phyloP scores from a whole-genome alignment of 768 basidiomycete genomes.

The Collybiopsis luxurians region DNA sequence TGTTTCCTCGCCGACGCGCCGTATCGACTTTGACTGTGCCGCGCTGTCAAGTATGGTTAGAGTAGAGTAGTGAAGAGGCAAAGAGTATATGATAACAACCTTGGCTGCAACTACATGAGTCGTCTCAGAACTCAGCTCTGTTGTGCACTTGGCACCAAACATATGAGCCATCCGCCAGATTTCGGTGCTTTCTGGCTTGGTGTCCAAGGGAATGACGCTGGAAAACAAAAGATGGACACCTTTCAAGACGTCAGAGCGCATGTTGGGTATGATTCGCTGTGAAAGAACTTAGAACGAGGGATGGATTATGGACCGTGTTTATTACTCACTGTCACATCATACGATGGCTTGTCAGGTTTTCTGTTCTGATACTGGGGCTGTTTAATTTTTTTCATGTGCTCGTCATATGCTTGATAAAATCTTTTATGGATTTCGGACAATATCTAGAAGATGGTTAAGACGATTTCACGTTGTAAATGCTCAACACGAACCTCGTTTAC shows the following conservation, averaged over 20 bases:
- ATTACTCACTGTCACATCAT: slow-evolving; percentile 78
- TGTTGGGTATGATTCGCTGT: slow-evolving; percentile 81
- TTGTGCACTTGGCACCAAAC: slow-evolving; percentile 84
- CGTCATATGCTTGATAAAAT: slow-evolving; percentile 73
- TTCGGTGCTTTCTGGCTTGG: slow-evolving; percentile 72
- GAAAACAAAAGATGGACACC: slow-evolving; percentile 89
- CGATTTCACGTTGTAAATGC: neutral
- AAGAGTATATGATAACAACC: slow-evolving; percentile 36
- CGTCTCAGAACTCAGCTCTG: slow-evolving; percentile 58
- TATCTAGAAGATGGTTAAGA: slow-evolving; percentile 47
- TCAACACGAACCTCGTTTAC: slow-evolving; percentile 60
- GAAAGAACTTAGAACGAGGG: neutral
- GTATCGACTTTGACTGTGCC: slow-evolving; percentile 91
- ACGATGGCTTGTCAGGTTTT: slow-evolving; percentile 32
- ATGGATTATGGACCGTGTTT: neutral
- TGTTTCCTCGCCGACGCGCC: slow-evolving; percentile 71
- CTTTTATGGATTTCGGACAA: slow-evolving; percentile 73
- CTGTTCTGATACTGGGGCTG: slow-evolving; percentile 27
- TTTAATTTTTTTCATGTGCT: slow-evolving; percentile 25
- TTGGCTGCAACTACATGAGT: slow-evolving; percentile 95
- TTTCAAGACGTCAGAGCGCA: slow-evolving; percentile 74
- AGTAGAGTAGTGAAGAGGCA: slow-evolving; percentile 1
- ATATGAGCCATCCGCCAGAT: slow-evolving; percentile 83
- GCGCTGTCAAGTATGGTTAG: slow-evolving; percentile 41
- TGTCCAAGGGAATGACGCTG: slow-evolving; percentile 91